A percentile compares a stretch with the other conserved stretches of the same genome.
These are phyloP conservation scores for Aegilops longissima DNA, from an alignment of 176 grass and related monocot genomes.

Conservation along the genomic window DNA sequence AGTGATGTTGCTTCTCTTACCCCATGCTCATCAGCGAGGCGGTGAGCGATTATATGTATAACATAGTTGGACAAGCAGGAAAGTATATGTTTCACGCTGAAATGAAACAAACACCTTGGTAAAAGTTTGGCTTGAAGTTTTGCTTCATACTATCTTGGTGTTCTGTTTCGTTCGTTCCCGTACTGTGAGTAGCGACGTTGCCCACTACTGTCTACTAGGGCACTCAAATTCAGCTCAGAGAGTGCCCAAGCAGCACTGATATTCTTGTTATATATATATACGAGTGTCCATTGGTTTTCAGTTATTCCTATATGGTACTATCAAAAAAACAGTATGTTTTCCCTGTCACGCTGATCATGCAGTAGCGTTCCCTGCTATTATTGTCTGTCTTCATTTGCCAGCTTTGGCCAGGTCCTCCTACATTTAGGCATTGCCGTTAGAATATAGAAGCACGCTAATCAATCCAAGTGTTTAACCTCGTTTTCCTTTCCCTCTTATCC, in stretches of 20 bases:
- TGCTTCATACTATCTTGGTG: neutral
- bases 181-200: neutral
- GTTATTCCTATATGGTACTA: neutral
- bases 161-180: neutral
- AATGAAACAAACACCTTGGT: neutral
- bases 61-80: neutral
- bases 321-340: neutral
- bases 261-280: neutral
- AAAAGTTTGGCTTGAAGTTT: neutral
- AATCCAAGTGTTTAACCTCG: neutral
- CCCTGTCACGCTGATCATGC: neutral
- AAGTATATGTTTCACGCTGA: neutral
- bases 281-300: neutral
- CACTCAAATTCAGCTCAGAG: neutral
- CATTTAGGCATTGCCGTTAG: neutral
- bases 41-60: neutral
- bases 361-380: too few species aligned
- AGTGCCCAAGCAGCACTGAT: neutral
- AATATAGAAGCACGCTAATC: constrained; percentile 10
- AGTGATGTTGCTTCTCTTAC: neutral
- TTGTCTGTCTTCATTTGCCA: neutral
- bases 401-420: neutral
- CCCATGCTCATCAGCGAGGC: neutral
- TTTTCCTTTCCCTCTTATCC: constrained; percentile 23
- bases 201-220: neutral